phyloP scores from a whole-genome alignment of 495 filamentous ascomycete species.

The Penicillium alfredii region DNA sequence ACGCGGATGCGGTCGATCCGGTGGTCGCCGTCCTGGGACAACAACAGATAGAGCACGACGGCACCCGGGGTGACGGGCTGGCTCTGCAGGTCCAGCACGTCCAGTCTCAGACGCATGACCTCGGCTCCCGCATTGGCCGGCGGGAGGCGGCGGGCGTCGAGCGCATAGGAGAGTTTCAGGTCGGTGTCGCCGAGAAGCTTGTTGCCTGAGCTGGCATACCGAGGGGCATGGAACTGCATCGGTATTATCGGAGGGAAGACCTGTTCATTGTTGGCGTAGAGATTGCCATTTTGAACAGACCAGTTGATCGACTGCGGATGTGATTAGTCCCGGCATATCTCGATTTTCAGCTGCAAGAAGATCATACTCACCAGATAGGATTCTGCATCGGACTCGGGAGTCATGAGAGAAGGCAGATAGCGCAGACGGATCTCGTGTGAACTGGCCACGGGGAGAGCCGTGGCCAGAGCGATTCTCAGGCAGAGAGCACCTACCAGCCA shows the following conservation, averaged over 20 bases:
- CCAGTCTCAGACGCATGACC: slow-evolving; percentile 23
- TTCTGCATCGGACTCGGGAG: slow-evolving; percentile 7
- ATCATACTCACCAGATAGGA: slow-evolving; percentile 21
- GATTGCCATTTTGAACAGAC: slow-evolving; percentile 30
- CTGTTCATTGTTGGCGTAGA: slow-evolving; percentile 38
- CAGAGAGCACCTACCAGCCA: slow-evolving; percentile 10
- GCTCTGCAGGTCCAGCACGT: slow-evolving; percentile 23
- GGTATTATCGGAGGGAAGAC: slow-evolving; percentile 37
- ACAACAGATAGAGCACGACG: slow-evolving; percentile 15
- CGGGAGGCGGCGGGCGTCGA: slow-evolving; percentile 24
- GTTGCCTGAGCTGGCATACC: slow-evolving; percentile 11
- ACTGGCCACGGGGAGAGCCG: slow-evolving; percentile 12
- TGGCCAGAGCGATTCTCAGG: slow-evolving; percentile 13
- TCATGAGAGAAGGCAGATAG: slow-evolving; percentile 15
- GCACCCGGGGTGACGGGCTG: slow-evolving; percentile 14
- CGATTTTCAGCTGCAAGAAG: background rate
- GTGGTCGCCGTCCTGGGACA: slow-evolving; percentile 11
- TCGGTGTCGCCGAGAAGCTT: slow-evolving; percentile 3
- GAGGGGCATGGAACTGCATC: slow-evolving; percentile 28
- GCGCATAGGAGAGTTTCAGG: slow-evolving; percentile 21
- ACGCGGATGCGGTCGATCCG: slow-evolving; percentile 21
- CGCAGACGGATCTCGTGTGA: slow-evolving; percentile 23
- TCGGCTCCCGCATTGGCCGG: slow-evolving; percentile 15
- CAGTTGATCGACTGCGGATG: slow-evolving; percentile 40
- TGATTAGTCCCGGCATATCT: slow-evolving; percentile 1